Base-by-base conservation (phyloP, 1,284 basidiomycete genomes). In the Crepidotus sp. region DNA sequence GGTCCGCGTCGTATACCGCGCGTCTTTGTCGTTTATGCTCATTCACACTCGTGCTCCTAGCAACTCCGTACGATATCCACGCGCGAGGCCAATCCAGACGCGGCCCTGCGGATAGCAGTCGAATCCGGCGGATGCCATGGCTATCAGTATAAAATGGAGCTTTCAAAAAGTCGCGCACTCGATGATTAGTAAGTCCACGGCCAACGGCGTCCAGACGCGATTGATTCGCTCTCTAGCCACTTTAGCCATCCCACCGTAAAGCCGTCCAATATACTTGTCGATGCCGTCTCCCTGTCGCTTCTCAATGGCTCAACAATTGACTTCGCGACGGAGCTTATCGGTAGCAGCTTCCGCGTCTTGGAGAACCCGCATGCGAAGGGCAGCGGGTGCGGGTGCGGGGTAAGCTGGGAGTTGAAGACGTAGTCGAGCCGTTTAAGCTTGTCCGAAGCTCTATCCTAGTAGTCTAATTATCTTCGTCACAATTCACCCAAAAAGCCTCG, bases 101-200 rank as follows among this genome's bases (percentile, higher is more conserved):
- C 84, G 15, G 83, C 79, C 1, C 67, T 94, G 11, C 70, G 89
- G 48, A 71, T 95, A 55, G 67, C 78, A 0, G 86, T 95, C 18
- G 89, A 93, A 59, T 88, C 84, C 3, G 91, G 91, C 13, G 92
- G 91, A 27, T 94, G 91, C 57, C 90, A 95, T 56, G 91, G 91
- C 24, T 94, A 94, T 58, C 88, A 94, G 58, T 94, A 94, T 65
- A 91, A 88, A 60, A 76, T 95, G 71, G 78, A 82, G 48, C 70
- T 94, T 1, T 80, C 83, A 2, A 73, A 70, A 35, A 60, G 65
- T 18, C 71, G 71, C 6, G 64, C 70, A 40, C 65, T 67, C 4
- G 85, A 88, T 49, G 91, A 94, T 64, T 93, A 92, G 90, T 91
- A 59, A 58, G 83, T 65, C 15, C 5, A 3, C 31, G 1, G 30